Base-by-base conservation (phyloP, 108 stramenopile genomes). In the Cyclostephanos tholiformis region DNA sequence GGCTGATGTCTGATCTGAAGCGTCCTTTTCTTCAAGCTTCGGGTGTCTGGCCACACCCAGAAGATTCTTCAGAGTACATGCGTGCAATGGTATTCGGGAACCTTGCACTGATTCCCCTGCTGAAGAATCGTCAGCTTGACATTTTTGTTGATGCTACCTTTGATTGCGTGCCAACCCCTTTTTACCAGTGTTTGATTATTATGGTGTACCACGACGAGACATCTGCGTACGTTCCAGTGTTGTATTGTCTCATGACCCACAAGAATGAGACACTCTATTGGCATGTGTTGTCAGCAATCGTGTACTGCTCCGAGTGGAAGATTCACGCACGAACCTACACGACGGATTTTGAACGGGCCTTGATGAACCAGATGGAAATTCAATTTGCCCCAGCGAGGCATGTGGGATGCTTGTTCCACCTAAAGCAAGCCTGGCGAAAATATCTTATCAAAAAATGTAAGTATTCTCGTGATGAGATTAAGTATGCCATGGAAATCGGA, bases 141-240 rank as follows among this genome's bases (percentile, higher is more conserved):
- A 29, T 69, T 5, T 69, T 56, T 16, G 4, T 57, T 16, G 68
- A 69, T 41, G 68, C 68, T n/a, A 69, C 56, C 4, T 69, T 69
- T 58, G 32, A 38, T 23, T 49, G 46, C 38, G 20, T 38, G 0
- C 30, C 52, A 2, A 25, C 3, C n/a, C 55, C 55, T 0, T 69
- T 69, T 38, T 57, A 69, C n/a, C 68, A 69, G 55, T 57, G 55
- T 30, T 56, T 69, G 12, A 57, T 69, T 16, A 23, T 69, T 2
- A 38, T 69, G 68, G n/a, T 58, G 4, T 57, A 17, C n/a, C 14
- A 69, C 26, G 10, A 41, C 16, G 4, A 57, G 29, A 56, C 52
- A 69, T 0, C 4, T 22, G 3, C 17, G 4, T 69, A 69, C 39
- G 35, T 69, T 0, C 68, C 68, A 22, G 68, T 69, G 30, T 4